phyloP scores from a whole-genome alignment of 1,284 basidiomycete species.

The Vanrija humicola region DNA sequence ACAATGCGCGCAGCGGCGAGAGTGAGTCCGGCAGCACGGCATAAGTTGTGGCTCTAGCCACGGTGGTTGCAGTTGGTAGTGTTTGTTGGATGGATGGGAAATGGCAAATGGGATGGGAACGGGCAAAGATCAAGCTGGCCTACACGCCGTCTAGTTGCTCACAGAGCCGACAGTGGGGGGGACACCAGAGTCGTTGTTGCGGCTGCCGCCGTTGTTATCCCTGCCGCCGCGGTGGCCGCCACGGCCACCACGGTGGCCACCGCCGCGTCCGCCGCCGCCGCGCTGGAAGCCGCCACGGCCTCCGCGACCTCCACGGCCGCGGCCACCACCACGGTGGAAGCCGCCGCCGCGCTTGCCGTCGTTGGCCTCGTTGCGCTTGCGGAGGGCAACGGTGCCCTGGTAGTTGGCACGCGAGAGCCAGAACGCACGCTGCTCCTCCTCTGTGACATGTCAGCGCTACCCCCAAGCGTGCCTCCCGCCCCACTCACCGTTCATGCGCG shows the following conservation, averaged over 20 bases:
- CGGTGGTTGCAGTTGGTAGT: background rate
- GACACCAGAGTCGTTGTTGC: slow-evolving; percentile 14
- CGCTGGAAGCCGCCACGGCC: slow-evolving; percentile 20
- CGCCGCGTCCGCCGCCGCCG: slow-evolving; percentile 7
- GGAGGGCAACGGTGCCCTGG: slow-evolving; percentile 51
- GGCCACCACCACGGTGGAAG: slow-evolving; percentile 25
- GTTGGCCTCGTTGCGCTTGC: slow-evolving; percentile 55
- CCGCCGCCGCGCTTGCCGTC: slow-evolving; percentile 28
- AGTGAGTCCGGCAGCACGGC: background rate
- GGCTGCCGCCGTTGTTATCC: slow-evolving; percentile 11
- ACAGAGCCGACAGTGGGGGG: slow-evolving; percentile 30
- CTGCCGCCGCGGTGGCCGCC: slow-evolving; percentile 8
- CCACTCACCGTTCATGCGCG: slow-evolving; percentile 32
- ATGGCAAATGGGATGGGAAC: background rate
- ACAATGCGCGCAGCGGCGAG: background rate
- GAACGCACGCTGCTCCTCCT: slow-evolving; percentile 69
- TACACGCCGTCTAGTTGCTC: background rate
- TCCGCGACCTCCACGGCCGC: slow-evolving; percentile 35
- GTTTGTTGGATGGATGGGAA: background rate
- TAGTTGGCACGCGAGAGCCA: slow-evolving; percentile 66
- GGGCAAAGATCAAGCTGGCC: background rate
- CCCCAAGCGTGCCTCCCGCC: background rate
- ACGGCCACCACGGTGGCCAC: slow-evolving; percentile 3
- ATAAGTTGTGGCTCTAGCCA: background rate
- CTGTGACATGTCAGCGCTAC: slow-evolving; percentile 16